Percentiles rank a stretch among this genome's conserved stretches.
Conservation (phyloP, 2,329 filamentous ascomycete genomes). For the Trichothecium sympodiale region DNA sequence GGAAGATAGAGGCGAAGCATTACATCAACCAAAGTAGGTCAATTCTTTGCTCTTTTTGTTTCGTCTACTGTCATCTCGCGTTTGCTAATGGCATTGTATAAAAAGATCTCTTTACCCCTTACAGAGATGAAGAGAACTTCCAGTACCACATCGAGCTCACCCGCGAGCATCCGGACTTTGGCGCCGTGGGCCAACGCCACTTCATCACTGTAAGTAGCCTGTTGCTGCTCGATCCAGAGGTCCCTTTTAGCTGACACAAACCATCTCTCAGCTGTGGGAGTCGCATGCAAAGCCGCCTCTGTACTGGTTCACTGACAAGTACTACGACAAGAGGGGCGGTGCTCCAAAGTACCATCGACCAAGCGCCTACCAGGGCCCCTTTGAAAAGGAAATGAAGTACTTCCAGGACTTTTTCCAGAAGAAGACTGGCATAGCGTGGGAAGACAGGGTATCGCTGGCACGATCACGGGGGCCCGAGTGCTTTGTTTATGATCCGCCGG, state of each 20-base stretch:
- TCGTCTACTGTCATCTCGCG: too few species aligned
- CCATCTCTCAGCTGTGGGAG: conserved; percentile 57
- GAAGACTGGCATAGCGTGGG: conserved; percentile 49
- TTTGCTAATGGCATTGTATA: neutral
- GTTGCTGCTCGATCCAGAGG: conserved; percentile 1
- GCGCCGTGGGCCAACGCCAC: conserved; percentile 46
- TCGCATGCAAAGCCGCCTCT: conserved; percentile 45
- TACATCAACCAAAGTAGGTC: conserved; percentile 40
- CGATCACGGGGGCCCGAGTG: conserved; percentile 15
- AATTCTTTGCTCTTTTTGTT: neutral
- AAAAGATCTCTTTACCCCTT: conserved; percentile 52
- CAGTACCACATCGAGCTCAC: conserved; percentile 51
- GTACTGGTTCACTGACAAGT: conserved; percentile 49
- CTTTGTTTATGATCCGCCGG: conserved; percentile 35
- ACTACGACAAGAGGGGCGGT: conserved; percentile 27
- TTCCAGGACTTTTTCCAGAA: conserved; percentile 48
- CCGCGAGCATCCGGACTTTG: conserved; percentile 32
- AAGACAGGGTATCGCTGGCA: conserved; percentile 32
- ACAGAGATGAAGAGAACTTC: conserved; percentile 51
- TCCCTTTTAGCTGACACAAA: neutral
- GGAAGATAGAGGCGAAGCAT: conserved; percentile 24
- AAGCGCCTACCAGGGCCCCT: conserved; percentile 24
- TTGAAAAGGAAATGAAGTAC: conserved; percentile 30
- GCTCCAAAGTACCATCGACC: conserved; percentile 26
- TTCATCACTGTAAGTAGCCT: conserved; percentile 46